Base-by-base conservation (phyloP, 805 yeast species). In the Nakazawaea ambrosiae region DNA sequence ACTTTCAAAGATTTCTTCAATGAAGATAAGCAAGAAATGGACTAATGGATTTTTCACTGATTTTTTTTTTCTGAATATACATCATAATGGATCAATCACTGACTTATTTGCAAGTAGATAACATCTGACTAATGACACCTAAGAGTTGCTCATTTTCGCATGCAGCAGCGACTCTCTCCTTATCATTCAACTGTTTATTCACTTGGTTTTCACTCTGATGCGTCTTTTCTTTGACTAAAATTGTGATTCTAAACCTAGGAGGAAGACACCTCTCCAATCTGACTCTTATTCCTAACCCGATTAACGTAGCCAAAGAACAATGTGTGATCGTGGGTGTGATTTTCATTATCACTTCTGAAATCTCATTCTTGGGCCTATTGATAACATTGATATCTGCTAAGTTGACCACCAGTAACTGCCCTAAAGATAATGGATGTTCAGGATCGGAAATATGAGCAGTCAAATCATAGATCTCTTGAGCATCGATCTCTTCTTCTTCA, bases 301-400 rank as follows among this genome's bases (percentile, higher is more conserved):
- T 92, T 34, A 92, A 70, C 0, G 98, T 92, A 1, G 98, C 98
- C 43, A 92, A 66, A 1, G 96, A 87, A 57, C 99, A 92, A 53
- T 92, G 99, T 4, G 97, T 92, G 49, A 92, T 90, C 0, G 99
- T 92, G 1, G 99, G 99, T 0, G 99, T 92, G 44, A 92, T 92
- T 49, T 73, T 75, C 20, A 92, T 86, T 17, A 75, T 51, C 1
- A 92, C 86, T 44, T 81, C 85, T 0, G 92, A 82, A 50, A 88
- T 75, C 26, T 71, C 70, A 22, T 65, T 49, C 27, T 52, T 51
- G 36, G 70, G 66, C 4, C 74, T 73, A 50, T 85, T 83, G 2
- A 58, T 64, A 3, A 92, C 87, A 27, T 63, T 57, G 41, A 92
- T 92, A 54, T 94, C 96, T 5, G 71, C 68, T 34, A 92, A 63